Evolutionary conservation across 257 asterid genomes (phyloP), one percentile per base, ranked within the genome.

Genomic region (Verbena officinalis): DNA sequence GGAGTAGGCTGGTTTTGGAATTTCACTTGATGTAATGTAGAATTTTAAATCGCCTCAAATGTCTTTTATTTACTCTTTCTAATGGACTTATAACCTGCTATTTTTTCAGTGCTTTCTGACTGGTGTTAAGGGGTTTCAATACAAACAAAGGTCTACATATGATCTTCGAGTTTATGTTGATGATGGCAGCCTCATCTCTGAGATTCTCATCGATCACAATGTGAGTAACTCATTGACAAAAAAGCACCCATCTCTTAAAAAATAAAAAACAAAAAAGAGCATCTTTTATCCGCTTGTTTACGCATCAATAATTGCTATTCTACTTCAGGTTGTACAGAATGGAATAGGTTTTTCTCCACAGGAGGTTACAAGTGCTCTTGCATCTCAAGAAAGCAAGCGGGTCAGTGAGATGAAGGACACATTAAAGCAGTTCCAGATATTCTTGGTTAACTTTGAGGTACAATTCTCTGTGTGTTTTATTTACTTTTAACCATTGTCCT

Each of bases 101-200:
- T 68, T 65, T 59, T 73, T 81, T 85, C 79, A 93, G 99, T 83
- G 97, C 67, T 68, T 88, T 64, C 64, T 88, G 48, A 83, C 96
- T 9, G 96, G 91, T 46, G 97, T 94, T 54, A 94, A 83, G 80
- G 82, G 86, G 54, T 94, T 90, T 67, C 89, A 83, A 49, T 88
- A 72, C 72, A 86, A 67, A 74, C 55, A 60, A 46, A 84, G 84
- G 77, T 49, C 75, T 72, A 70, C 77, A 30, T 94, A 80, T 61
- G 95, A 88, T 76, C 97, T 94, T 59, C 94, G 70, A 34, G 93
- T 78, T 65, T 84, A 70, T 72, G 70, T 90, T 33, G 99, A 94
- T 58, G 99, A 94, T 67, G 99, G 99, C 69, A 94, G 99, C 81
- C 96, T 93, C 55, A 90, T 93, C 74, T 84, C 89, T 17, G 91